These are phyloP conservation scores for Globisporangium ultimum DNA, from an alignment of 352 stramenopile genomes.

Conservation along the genomic window DNA sequence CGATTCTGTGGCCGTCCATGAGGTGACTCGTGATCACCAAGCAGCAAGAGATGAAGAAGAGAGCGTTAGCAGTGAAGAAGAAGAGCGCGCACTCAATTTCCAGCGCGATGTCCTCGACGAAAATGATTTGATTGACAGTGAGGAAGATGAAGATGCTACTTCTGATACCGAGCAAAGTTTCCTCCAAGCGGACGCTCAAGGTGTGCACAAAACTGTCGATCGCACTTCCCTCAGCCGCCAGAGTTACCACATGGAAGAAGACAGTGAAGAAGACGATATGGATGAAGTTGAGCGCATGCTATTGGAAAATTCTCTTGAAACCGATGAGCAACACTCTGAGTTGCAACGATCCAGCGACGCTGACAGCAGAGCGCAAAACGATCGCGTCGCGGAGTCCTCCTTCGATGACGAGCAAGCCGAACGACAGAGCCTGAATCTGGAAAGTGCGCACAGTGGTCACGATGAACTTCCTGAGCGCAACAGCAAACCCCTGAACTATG, in stretches of 20 bases:
- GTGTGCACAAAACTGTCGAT: neutral
- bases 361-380: neutral
- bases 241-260: conserved; percentile 12
- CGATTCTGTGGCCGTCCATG: no score
- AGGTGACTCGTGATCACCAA: no score
- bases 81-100: no score
- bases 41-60: no score
- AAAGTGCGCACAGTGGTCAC: neutral
- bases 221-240: no score
- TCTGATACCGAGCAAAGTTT: no score
- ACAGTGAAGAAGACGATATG: conserved; percentile 14
- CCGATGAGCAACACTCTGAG: neutral
- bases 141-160: no score
- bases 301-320: neutral
- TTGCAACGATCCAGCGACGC: neutral
- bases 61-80: no score
- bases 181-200: neutral
- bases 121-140: neutral
- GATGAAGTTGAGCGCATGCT: conserved; percentile 14
- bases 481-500: neutral
- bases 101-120: neutral
- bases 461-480: neutral
- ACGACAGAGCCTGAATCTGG: neutral
- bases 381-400: neutral
- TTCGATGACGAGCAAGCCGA: neutral